Conservation (phyloP, 768 basidiomycete genomes). For the Panaeolus cyanescens region DNA sequence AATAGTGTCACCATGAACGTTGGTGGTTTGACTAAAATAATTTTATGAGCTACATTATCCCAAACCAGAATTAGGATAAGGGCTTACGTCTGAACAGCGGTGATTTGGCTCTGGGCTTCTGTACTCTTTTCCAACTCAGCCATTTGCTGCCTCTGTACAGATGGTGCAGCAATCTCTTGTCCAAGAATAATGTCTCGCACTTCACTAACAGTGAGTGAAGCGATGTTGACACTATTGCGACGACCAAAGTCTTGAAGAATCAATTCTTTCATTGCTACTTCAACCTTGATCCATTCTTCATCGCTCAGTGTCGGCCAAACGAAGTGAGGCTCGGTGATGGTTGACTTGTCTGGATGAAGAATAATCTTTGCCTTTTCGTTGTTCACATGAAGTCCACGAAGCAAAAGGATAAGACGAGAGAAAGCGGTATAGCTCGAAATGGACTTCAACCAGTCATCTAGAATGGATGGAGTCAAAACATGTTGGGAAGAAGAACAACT, state of each 20-base stretch:
- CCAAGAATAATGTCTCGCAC: slow-evolving; percentile 98
- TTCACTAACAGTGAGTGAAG: slow-evolving; percentile 94
- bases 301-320: slow-evolving; percentile 94
- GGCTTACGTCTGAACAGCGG: slow-evolving; percentile 86
- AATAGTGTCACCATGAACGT: slow-evolving; percentile 95
- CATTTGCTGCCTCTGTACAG: slow-evolving; percentile 98
- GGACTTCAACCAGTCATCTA: slow-evolving; percentile 98
- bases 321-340: slow-evolving; percentile 96
- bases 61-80: background rate
- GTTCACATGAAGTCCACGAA: slow-evolving; percentile 97
- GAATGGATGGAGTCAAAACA: slow-evolving; percentile 8
- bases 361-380: slow-evolving; percentile 99
- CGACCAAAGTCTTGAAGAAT: slow-evolving; percentile 98
- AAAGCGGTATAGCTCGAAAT: slow-evolving; percentile 99
- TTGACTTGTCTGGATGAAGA: slow-evolving; percentile 94
- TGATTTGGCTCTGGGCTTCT: slow-evolving; percentile 93
- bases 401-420: slow-evolving; percentile 94
- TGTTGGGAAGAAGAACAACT: background rate
- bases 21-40: slow-evolving; percentile 79
- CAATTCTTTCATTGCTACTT: slow-evolving; percentile 97
- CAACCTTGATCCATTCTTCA: slow-evolving; percentile 99
- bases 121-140: slow-evolving; percentile 97
- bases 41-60: slow-evolving; percentile 9
- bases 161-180: slow-evolving; percentile 96
- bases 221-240: slow-evolving; percentile 98